These are phyloP conservation scores for Cercospora brassicicola DNA, from an alignment of 2,329 filamentous ascomycete genomes.

Conservation along the genomic window DNA sequence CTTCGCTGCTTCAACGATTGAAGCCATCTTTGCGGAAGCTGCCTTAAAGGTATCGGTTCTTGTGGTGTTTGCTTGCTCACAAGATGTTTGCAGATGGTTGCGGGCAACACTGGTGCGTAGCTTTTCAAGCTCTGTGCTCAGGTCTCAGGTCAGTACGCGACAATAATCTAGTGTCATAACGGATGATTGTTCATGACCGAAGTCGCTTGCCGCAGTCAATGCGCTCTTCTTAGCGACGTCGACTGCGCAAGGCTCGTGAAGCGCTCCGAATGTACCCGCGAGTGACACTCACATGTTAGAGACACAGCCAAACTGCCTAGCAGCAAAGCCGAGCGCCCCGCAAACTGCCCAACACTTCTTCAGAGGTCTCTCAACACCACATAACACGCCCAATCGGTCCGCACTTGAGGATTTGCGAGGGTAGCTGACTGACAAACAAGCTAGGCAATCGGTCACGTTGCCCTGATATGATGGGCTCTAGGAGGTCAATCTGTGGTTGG, in stretches of 20 bases:
- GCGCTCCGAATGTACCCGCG: slow-evolving; percentile 19
- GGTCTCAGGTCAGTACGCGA: slow-evolving; percentile 4
- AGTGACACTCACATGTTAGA: slow-evolving; percentile 17
- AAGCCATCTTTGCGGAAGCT: slow-evolving; percentile 30
- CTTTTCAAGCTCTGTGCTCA: neutral
- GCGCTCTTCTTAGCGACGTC: slow-evolving; percentile 2
- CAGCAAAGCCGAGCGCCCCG: slow-evolving; percentile 16
- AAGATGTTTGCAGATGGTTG: neutral
- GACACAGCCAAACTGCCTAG: slow-evolving; percentile 15
- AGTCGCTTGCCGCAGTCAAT: slow-evolving; percentile 3
- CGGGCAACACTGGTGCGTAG: neutral
- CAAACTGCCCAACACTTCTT: slow-evolving; percentile 1
- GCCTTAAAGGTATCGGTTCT: neutral
- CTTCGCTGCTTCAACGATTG: slow-evolving; percentile 47
- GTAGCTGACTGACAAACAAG: slow-evolving; percentile 2
- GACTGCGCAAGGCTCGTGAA: slow-evolving; percentile 6
- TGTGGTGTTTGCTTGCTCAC: neutral
- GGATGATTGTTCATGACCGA: slow-evolving; percentile 9
- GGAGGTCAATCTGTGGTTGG: slow-evolving; percentile 4
- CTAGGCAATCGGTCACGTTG: slow-evolving; percentile 17
- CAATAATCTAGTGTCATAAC: neutral
- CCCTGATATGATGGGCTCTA: neutral
- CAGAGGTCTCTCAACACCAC: slow-evolving; percentile 1
- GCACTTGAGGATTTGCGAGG: slow-evolving; percentile 2
- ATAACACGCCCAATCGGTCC: neutral